phyloP scores from a whole-genome alignment of 2,329 filamentous ascomycete genomes.

The Grosmannia clavigera region DNA sequence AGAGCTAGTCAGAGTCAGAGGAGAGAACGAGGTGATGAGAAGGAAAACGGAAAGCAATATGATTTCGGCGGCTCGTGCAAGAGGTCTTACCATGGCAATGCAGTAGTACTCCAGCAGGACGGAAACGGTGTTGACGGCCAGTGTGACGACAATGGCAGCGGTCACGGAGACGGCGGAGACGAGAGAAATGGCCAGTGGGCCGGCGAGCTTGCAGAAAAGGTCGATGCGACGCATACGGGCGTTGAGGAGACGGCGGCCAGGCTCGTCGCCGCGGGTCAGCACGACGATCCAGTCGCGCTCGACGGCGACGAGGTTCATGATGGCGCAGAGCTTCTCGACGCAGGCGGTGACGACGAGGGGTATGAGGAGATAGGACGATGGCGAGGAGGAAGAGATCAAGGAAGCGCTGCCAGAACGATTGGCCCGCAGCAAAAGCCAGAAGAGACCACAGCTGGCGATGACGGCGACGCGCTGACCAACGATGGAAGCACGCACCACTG shows the following conservation, averaged over 20 bases:
- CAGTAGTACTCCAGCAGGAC: conserved; percentile 31
- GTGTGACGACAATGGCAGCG: conserved; percentile 32
- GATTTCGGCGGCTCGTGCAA: too few relatives aligned
- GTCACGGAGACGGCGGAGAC: conserved; percentile 31
- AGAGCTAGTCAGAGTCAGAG: conserved; percentile 11
- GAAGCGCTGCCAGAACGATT: too few relatives aligned
- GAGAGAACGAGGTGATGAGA: too few relatives aligned
- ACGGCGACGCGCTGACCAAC: conserved; percentile 30
- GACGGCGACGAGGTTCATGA: conserved; percentile 54
- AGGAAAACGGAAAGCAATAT: background rate
- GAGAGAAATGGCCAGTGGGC: conserved; percentile 37
- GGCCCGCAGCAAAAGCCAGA: conserved; percentile 22
- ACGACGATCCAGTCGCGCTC: conserved; percentile 59
- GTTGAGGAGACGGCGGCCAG: conserved; percentile 26
- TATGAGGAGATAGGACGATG: background rate
- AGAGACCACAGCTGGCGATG: conserved; percentile 32
- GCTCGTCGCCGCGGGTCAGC: conserved; percentile 28
- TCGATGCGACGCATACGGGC: conserved; percentile 46
- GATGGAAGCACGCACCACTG: conserved; percentile 39
- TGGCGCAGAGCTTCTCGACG: conserved; percentile 53
- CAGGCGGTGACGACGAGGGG: conserved; percentile 39
- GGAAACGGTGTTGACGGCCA: conserved; percentile 34
- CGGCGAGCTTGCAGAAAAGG: conserved; percentile 43
- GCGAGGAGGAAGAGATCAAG: background rate
- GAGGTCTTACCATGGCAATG: conserved; percentile 27